Evolutionary conservation across 345 rosid species (phyloP).

Genomic region (Moringa oleifera): DNA sequence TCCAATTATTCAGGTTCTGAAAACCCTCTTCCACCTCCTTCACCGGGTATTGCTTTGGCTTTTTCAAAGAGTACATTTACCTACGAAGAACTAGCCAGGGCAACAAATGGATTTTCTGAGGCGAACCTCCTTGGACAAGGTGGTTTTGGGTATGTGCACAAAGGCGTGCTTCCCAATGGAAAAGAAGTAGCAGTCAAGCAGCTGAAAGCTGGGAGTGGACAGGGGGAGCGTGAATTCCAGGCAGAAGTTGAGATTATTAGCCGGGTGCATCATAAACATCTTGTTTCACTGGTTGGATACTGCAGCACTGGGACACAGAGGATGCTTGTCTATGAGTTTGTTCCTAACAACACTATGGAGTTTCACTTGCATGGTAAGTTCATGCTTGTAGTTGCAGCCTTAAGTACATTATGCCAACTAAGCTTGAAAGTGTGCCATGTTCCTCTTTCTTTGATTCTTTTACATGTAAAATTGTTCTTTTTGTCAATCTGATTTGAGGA

Average conservation of each 20-base stretch:
- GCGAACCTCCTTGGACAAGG: conserved; percentile 69
- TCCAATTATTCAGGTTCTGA: conserved; percentile 51
- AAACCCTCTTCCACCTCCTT: conserved; percentile 53
- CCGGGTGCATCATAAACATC: conserved; percentile 64
- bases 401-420: too few species aligned
- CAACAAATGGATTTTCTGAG: conserved; percentile 58
- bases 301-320: conserved; percentile 46
- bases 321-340: conserved; percentile 70
- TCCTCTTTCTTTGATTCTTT: background rate
- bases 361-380: conserved; percentile 63
- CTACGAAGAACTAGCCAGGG: conserved; percentile 50
- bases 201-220: conserved; percentile 60
- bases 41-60: conserved; percentile 48
- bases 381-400: background rate
- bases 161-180: conserved; percentile 57
- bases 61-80: conserved; percentile 68
- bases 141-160: conserved; percentile 68
- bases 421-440: too few species aligned
- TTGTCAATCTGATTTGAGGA: background rate
- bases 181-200: conserved; percentile 63
- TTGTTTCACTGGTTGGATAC: conserved; percentile 68
- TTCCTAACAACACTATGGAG: conserved; percentile 54
- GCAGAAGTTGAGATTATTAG: conserved; percentile 70
- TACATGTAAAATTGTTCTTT: background rate
- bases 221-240: conserved; percentile 62